Percentiles rank a stretch among this genome's conserved stretches.
Evolutionary conservation across 179 eudicot genomes (phyloP).

Genomic region (Silene noctiflora): DNA sequence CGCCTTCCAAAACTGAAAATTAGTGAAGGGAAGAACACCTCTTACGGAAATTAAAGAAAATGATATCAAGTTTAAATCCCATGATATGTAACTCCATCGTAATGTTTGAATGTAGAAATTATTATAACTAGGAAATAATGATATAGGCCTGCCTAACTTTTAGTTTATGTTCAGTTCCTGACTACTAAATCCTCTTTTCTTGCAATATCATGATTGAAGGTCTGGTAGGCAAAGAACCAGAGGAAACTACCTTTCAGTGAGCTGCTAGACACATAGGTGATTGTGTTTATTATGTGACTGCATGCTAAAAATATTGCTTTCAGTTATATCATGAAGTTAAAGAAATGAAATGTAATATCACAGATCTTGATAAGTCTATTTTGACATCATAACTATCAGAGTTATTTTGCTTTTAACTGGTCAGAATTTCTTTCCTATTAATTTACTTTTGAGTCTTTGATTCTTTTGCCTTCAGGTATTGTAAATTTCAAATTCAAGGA

Average conservation of each 20-base stretch:
- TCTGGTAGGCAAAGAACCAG: not conserved
- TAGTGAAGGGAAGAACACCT: not conserved
- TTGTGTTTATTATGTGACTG: not conserved
- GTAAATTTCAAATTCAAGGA: conserved; percentile 94
- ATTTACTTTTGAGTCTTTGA: not conserved
- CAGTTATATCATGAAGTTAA: not conserved
- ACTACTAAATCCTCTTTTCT: not conserved
- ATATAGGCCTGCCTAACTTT: not conserved
- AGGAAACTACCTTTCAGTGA: not conserved
- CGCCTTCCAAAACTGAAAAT: not conserved
- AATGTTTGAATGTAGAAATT: not conserved
- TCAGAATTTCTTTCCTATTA: not conserved
- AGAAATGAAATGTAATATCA: not conserved
- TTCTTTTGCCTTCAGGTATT: conserved; percentile 52
- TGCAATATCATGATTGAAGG: not conserved
- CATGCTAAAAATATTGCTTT: not conserved
- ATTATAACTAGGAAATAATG: not conserved
- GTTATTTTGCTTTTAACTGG: not conserved
- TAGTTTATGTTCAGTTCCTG: not conserved
- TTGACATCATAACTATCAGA: not conserved
- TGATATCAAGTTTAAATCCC: not conserved
- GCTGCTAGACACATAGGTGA: not conserved
- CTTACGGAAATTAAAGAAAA: not conserved
- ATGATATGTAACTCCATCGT: not conserved
- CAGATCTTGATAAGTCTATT: conserved; percentile 7